phyloP scores from a whole-genome alignment of 2,329 filamentous ascomycete species.

The Diaporthe amygdali region DNA sequence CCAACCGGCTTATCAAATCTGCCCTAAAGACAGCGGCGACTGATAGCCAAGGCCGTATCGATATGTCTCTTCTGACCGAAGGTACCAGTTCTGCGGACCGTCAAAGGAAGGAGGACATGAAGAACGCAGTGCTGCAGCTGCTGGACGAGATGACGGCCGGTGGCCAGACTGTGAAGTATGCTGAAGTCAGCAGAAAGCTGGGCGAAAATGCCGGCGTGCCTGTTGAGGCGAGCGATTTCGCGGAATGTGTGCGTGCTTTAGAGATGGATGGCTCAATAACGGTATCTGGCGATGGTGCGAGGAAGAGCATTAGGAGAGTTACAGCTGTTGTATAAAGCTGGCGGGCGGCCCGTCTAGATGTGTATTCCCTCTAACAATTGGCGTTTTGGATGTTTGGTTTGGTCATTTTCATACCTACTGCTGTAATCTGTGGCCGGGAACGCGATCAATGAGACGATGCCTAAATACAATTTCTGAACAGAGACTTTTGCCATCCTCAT shows the following conservation, averaged over 20 bases:
- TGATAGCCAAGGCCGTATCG: conserved; percentile 88
- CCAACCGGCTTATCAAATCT: conserved; percentile 88
- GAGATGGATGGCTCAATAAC: conserved; percentile 86
- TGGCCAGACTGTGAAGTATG: conserved; percentile 73
- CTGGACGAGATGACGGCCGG: conserved; percentile 80
- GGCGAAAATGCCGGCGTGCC: conserved; percentile 72
- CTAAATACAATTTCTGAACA: conserved; percentile 1
- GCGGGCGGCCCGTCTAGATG: neutral
- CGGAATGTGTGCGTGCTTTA: conserved; percentile 77
- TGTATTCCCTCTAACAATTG: neutral
- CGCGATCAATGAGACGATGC: conserved; percentile 14
- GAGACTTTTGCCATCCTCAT: neutral
- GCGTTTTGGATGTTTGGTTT: conserved; percentile 9
- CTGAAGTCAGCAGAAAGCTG: conserved; percentile 77
- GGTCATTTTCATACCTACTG: conserved; percentile 7
- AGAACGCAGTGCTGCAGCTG: conserved; percentile 74
- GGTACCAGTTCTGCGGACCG: conserved; percentile 91
- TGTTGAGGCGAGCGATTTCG: conserved; percentile 81
- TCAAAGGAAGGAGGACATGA: conserved; percentile 81
- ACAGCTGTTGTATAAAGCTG: conserved; percentile 51
- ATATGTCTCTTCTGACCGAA: conserved; percentile 94
- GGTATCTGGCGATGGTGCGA: conserved; percentile 81
- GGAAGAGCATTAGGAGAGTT: conserved; percentile 81
- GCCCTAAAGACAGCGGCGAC: conserved; percentile 98
- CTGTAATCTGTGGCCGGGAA: conserved; percentile 10